A percentile compares a stretch with the other conserved stretches of the same genome.
Conservation (phyloP, 2,329 filamentous ascomycete genomes). For the Pestalotiopsis sp. region DNA sequence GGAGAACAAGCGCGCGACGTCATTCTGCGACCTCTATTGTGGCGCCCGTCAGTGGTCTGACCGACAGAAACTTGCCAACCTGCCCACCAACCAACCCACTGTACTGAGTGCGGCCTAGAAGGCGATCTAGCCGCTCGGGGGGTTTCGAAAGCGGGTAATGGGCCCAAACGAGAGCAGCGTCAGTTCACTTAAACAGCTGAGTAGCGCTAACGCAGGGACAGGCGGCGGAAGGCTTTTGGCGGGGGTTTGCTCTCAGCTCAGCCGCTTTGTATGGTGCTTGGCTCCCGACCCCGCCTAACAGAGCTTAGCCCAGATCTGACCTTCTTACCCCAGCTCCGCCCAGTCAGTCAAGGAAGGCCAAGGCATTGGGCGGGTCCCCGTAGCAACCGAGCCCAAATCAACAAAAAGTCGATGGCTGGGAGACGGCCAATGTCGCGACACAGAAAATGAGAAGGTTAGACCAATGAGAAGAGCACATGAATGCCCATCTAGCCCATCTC, state of each 20-base stretch:
- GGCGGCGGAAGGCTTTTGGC: background rate
- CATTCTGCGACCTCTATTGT: background rate
- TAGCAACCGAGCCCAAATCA: conserved; percentile 10
- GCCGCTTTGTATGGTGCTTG: background rate
- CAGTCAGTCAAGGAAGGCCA: background rate
- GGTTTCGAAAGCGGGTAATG: background rate
- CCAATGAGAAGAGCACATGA: conserved; percentile 10
- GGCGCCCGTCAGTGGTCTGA: background rate
- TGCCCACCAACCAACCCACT: background rate
- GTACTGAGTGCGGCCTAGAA: background rate
- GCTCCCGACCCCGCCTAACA: background rate
- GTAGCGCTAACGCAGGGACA: conserved; percentile 5
- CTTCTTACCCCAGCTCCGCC: conserved; percentile 7
- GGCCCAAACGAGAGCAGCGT: conserved; percentile 4
- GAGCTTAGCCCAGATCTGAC: background rate
- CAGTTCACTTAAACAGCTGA: background rate
- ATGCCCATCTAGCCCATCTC: background rate
- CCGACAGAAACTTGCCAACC: background rate
- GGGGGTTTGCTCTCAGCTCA: background rate
- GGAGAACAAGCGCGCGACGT: background rate
- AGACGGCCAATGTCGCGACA: conserved; percentile 10
- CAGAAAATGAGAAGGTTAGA: conserved; percentile 12
- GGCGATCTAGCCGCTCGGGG: background rate
- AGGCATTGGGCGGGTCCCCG: conserved; percentile 1
- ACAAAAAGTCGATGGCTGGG: conserved; percentile 16